Base-by-base conservation (phyloP, 2,329 filamentous ascomycete species). In the Sordariomycetes sp. region DNA sequence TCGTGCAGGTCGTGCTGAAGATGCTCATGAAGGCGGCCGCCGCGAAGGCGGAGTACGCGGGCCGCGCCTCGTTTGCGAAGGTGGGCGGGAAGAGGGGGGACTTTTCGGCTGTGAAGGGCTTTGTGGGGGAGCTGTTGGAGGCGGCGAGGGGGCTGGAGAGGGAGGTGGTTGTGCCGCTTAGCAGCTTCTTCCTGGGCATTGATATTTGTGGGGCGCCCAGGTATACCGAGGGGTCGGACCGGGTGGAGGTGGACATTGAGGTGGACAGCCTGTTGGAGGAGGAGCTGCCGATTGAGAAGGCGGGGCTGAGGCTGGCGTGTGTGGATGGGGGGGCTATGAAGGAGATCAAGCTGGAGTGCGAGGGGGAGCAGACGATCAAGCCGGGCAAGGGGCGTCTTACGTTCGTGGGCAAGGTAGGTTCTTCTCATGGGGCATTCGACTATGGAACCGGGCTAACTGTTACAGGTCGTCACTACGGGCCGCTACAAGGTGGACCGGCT, bases 401-500 rank as follows among this genome's bases (percentile, higher is more conserved):
- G 6, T 62, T 76, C 4, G 64, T 66, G 37, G 71, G 67, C 65
- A 72, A 68, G 60, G 68, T 70, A 63, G 66, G 72, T 69, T 56
- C 8, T 20, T 6, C 5, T 10, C n/a, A 43, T 37, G 34, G 34
- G 14, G 14, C 7, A 16, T n/a, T 43, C 7, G 22, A 11, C 20
- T 1, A 1, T 1, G 6, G n/a, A 1, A 16, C 58, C 20, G 0
- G 11, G 35, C 28, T 4, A 20, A 24, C 34, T n/a, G 24, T 69
- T 76, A 63, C 46, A 88, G 82, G 74, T 81, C 18, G 80, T 83
- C 37, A 81, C 89, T 3, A 82, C 87, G 24, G 91, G 91, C 1
- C 81, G 80, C 28, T 97, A 90, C 65, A 80, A 85, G 59, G 80
- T 94, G 52, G 88, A 91, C 64, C 84, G 85, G 62, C 76, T 96